phyloP scores from a whole-genome alignment of 345 rosid genomes.

The Cardiospermum halicacabum region DNA sequence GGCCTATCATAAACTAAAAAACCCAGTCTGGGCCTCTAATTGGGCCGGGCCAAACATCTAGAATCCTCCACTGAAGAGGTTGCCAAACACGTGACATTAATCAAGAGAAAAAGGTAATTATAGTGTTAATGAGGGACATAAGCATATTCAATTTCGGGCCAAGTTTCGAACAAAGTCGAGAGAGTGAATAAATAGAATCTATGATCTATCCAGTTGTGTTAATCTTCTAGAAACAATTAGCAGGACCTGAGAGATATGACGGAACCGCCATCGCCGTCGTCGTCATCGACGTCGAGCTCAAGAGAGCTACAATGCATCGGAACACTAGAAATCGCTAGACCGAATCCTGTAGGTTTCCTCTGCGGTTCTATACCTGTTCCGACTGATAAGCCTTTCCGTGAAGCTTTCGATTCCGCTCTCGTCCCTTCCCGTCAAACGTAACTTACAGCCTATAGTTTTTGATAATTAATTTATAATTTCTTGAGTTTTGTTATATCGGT shows the following conservation, averaged over 20 bases:
- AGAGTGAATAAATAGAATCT: too few species aligned
- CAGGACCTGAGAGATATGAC: constrained; percentile 33
- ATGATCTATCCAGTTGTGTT: too few species aligned
- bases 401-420: constrained; percentile 60
- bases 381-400: constrained; percentile 64
- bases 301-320: constrained; percentile 79
- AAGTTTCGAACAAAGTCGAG: too few species aligned
- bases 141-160: too few species aligned
- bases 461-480: background rate
- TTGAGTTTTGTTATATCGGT: background rate
- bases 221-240: background rate
- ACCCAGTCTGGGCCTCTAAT: too few species aligned
- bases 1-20: too few species aligned
- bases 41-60: too few species aligned
- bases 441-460: background rate
- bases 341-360: constrained; percentile 78
- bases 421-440: constrained; percentile 64
- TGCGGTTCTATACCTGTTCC: constrained; percentile 91
- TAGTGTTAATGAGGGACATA: too few species aligned
- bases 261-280: constrained; percentile 19
- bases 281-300: constrained; percentile 27
- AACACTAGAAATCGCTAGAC: constrained; percentile 59
- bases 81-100: too few species aligned
- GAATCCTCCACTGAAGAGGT: too few species aligned
- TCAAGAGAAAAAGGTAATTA: too few species aligned